Percentiles rank a stretch among this genome's conserved stretches.
Evolutionary conservation across 2,329 filamentous ascomycete species (phyloP).

Genomic region (Claviceps monticola): DNA sequence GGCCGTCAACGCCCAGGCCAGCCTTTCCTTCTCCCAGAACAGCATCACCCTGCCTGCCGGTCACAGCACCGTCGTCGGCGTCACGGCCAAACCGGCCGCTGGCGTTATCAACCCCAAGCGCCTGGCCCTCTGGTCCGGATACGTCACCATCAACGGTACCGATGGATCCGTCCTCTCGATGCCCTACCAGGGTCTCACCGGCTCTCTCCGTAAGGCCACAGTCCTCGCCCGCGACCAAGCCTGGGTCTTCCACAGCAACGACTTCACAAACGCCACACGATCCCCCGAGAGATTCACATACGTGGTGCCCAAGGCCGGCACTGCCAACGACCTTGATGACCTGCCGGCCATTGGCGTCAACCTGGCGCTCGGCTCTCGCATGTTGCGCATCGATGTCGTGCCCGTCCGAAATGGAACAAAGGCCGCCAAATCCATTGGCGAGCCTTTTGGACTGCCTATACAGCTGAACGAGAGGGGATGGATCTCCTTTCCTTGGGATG

Average conservation of each 20-base stretch:
- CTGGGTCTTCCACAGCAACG: slow-evolving; percentile 17
- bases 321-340: slow-evolving; percentile 11
- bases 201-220: slow-evolving; percentile 16
- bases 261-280: slow-evolving; percentile 8
- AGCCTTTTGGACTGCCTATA: slow-evolving; percentile 25
- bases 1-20: slow-evolving; percentile 25
- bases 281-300: slow-evolving; percentile 23
- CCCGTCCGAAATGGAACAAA: slow-evolving; percentile 11
- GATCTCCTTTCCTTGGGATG: slow-evolving; percentile 23
- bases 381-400: slow-evolving; percentile 29
- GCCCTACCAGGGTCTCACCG: slow-evolving; percentile 25
- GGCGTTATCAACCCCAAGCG: slow-evolving; percentile 19
- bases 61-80: slow-evolving; percentile 29
- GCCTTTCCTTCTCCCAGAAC: slow-evolving; percentile 26
- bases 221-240: slow-evolving; percentile 10
- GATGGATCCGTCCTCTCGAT: slow-evolving; percentile 22
- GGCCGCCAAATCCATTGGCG: slow-evolving; percentile 23
- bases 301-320: slow-evolving; percentile 24
- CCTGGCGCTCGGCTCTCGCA: slow-evolving; percentile 29
- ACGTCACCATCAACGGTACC: slow-evolving; percentile 25
- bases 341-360: slow-evolving; percentile 8
- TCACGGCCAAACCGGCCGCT: slow-evolving; percentile 28
- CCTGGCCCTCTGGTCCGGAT: slow-evolving; percentile 29
- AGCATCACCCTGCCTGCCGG: slow-evolving; percentile 29
- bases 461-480: slow-evolving; percentile 9